These are phyloP conservation scores for Diaporthe nobilis DNA, from an alignment of 2,329 filamentous ascomycete species.

Conservation along the genomic window DNA sequence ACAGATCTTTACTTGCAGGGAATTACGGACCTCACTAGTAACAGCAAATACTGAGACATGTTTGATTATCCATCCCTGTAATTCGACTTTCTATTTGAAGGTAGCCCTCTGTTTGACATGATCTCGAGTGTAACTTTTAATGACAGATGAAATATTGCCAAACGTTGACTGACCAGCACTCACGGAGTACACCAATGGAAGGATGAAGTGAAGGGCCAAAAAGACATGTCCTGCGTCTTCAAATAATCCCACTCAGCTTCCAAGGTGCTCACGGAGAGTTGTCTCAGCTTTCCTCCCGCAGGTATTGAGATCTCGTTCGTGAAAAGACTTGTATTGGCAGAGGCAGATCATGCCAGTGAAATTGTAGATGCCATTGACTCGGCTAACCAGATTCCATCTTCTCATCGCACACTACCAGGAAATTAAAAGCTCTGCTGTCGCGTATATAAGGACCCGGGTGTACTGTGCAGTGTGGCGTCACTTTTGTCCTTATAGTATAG, in stretches of 20 bases:
- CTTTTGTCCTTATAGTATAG: too few relatives aligned
- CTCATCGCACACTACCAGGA: neutral
- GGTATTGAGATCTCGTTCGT: neutral
- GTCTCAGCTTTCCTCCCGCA: too few relatives aligned
- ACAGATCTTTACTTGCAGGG: neutral
- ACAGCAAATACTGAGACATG: neutral
- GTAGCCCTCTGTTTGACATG: neutral
- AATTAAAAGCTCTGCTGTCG: neutral
- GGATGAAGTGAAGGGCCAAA: neutral
- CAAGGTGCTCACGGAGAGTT: neutral
- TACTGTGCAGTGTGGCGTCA: too few relatives aligned
- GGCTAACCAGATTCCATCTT: neutral
- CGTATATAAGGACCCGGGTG: too few relatives aligned
- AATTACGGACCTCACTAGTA: neutral
- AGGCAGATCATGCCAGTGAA: neutral
- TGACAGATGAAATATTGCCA: neutral
- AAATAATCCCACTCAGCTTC: neutral
- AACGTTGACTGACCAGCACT: neutral
- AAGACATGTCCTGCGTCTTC: neutral
- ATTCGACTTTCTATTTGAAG: neutral
- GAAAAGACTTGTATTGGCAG: neutral
- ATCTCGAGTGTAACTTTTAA: neutral
- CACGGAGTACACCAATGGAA: neutral
- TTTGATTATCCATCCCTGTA: neutral
- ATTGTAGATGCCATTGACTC: neutral